Evolutionary conservation across 768 basidiomycete species (phyloP).

Genomic region (Amanita rimosa): DNA sequence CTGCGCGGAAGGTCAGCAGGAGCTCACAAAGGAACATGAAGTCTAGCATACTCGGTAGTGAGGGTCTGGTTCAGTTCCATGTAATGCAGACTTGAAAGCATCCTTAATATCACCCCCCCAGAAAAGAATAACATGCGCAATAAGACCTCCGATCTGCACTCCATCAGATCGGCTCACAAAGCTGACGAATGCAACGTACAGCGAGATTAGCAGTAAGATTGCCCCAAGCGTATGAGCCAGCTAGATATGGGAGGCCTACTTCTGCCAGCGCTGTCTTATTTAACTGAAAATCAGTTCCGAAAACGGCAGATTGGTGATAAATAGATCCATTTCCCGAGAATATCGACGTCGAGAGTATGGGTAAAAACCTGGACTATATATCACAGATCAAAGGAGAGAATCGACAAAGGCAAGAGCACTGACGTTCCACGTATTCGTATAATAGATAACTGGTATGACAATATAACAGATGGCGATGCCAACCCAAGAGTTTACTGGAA

Average conservation of each 20-base stretch:
- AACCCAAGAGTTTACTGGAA: constrained; percentile 43
- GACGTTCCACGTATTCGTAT: constrained; percentile 52
- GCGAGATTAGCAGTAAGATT: constrained; percentile 37
- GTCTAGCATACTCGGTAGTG: constrained; percentile 33
- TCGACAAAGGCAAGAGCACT: constrained; percentile 8
- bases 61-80: constrained; percentile 38
- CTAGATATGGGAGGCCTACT: constrained; percentile 35
- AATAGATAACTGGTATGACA: constrained; percentile 44
- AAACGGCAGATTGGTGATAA: constrained; percentile 44
- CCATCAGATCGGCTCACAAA: not conserved
- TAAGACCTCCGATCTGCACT: constrained; percentile 43
- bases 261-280: constrained; percentile 42
- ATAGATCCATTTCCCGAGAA: constrained; percentile 42
- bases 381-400: not conserved
- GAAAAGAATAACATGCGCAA: constrained; percentile 45
- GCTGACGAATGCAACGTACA: constrained; percentile 15
- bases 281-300: constrained; percentile 36
- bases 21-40: not conserved
- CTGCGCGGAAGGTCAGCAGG: constrained; percentile 10
- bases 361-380: constrained; percentile 37
- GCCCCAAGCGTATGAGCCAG: constrained; percentile 43
- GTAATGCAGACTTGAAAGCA: constrained; percentile 37
- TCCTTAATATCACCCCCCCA: constrained; percentile 40
- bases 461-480: constrained; percentile 43
- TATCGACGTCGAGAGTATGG: constrained; percentile 50